A percentile compares a stretch with the other conserved stretches of the same genome.
These are phyloP conservation scores for Pseudogymnoascus sp. DNA, from an alignment of 2,329 filamentous ascomycete species.

Conservation along the genomic window DNA sequence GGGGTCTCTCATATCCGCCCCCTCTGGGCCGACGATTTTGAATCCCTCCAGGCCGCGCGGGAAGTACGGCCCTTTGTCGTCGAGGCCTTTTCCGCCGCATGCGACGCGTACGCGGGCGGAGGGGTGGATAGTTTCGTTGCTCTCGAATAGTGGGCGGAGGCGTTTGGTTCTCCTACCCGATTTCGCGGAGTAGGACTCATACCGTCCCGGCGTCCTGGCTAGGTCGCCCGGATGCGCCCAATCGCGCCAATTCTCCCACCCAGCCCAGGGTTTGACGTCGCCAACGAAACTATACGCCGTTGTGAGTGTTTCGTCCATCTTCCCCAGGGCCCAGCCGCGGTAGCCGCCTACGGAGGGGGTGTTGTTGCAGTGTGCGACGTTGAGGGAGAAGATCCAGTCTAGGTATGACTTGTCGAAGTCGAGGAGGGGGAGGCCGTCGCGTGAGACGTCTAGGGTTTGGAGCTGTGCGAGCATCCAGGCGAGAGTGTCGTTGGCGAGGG, in stretches of 20 bases:
- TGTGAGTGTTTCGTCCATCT: slow-evolving; percentile 24
- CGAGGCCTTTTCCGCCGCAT: slow-evolving; percentile 20
- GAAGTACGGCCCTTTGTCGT: slow-evolving; percentile 22
- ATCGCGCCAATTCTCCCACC: not conserved
- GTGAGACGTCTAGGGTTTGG: slow-evolving; percentile 9
- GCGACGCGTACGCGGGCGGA: slow-evolving; percentile 23
- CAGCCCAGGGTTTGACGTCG: slow-evolving; percentile 11
- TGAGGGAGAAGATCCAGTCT: slow-evolving; percentile 20
- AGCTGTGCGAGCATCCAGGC: slow-evolving; percentile 41
- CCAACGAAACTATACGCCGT: slow-evolving; percentile 17
- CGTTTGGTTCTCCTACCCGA: slow-evolving; percentile 27
- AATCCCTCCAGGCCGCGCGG: not conserved
- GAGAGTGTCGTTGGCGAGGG: slow-evolving; percentile 38
- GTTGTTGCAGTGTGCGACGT: slow-evolving; percentile 15
- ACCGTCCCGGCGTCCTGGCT: slow-evolving; percentile 26
- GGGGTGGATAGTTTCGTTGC: slow-evolving; percentile 28
- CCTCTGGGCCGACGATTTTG: not conserved
- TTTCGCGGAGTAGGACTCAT: slow-evolving; percentile 27
- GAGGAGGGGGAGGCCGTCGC: slow-evolving; percentile 23
- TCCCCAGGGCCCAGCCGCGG: slow-evolving; percentile 26
- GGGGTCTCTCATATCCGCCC: slow-evolving; percentile 12
- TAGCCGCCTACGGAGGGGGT: slow-evolving; percentile 11
- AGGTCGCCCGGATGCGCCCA: slow-evolving; percentile 10
- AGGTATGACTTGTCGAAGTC: slow-evolving; percentile 28
- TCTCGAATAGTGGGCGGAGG: slow-evolving; percentile 23